A percentile compares a stretch with the other conserved stretches of the same genome.
Evolutionary conservation across 768 basidiomycete genomes (phyloP).

Genomic region (Trametes cinnabarina): DNA sequence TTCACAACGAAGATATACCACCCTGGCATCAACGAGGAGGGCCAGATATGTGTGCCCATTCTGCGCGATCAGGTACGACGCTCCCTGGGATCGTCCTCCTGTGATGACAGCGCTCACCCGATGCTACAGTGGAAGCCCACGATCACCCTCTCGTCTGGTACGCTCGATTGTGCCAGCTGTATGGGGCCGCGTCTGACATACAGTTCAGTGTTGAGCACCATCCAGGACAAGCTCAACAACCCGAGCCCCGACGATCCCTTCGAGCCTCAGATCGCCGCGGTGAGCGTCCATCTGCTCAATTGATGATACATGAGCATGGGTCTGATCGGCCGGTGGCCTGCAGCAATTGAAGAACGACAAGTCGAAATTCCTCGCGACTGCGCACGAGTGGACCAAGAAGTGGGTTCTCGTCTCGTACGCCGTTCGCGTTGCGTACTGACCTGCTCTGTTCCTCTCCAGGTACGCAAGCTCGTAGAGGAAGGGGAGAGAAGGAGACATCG

Average conservation of each 20-base stretch:
- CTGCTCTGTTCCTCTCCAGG: background rate
- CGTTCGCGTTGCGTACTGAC: background rate
- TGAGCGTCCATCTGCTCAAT: slow-evolving; percentile 35
- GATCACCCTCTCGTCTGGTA: slow-evolving; percentile 68
- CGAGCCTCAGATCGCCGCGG: slow-evolving; percentile 82
- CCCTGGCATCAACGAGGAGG: slow-evolving; percentile 88
- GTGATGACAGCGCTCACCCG: background rate
- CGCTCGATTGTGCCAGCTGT: slow-evolving; percentile 15
- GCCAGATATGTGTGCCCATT: slow-evolving; percentile 79
- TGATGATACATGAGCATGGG: background rate
- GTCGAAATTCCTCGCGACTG: slow-evolving; percentile 67
- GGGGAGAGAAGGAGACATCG: background rate
- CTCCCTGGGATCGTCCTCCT: background rate
- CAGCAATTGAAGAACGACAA: slow-evolving; percentile 79
- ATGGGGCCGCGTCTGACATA: background rate
- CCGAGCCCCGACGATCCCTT: slow-evolving; percentile 88
- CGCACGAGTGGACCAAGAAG: slow-evolving; percentile 88
- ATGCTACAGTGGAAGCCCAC: slow-evolving; percentile 77
- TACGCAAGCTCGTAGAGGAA: background rate
- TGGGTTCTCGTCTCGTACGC: slow-evolving; percentile 30
- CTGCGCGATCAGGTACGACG: slow-evolving; percentile 70
- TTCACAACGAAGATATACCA: slow-evolving; percentile 89
- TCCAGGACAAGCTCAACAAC: slow-evolving; percentile 86
- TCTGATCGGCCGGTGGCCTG: background rate
- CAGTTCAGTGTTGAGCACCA: slow-evolving; percentile 60